Base-by-base conservation (phyloP, 2,329 filamentous ascomycete genomes). In the Penicillium glabrum region DNA sequence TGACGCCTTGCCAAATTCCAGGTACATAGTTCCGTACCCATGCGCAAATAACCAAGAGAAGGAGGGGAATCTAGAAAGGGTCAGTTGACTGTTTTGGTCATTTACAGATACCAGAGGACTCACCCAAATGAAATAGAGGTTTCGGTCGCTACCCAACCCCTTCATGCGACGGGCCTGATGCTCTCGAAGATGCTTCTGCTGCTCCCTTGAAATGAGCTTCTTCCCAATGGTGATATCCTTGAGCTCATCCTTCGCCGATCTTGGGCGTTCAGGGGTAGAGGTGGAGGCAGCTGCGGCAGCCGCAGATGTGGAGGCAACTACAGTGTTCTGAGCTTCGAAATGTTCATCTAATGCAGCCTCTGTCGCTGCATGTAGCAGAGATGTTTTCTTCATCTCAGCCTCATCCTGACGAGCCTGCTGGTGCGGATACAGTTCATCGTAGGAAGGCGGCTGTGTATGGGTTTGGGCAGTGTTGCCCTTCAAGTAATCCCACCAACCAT, bases 351-450 rank as follows among this genome's bases (percentile, higher is more conserved):
- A 53, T 24, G 73, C 75, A 21, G 77, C 74, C 48, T 81, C 78
- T 2, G 75, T 67, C 21, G 75, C 77, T 7, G 78, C 78, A 53
- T 70, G 72, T 13, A 79, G 51, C 41, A 77, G 64, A n/a, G 73
- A 76, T 10, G 69, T 70, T 54, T 78, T 78, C 56, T 80, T 79
- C 7, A 77, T 65, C 27, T 75, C 75, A 13, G 61, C 63, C 46
- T 78, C 75, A 45, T 69, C 72, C 54, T 70, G 72, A 23, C 64
- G 64, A 29, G 63, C 57, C 31, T 71, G 71, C 24, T 75, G 69
- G 41, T 72, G 70, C 5, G 89, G 90, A 70, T 86, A 95, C 27
- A 95, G 84, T 47, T 93, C 90, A 52, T 92, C 87, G 62, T 95
- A 95, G 0, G 90, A 84, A 10, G 90, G 90, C 9, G 89, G 89